Percentiles rank a stretch among this genome's conserved stretches.
Evolutionary conservation across 352 stramenopile genomes (phyloP).

Genomic region (Saprolegnia diclina): DNA sequence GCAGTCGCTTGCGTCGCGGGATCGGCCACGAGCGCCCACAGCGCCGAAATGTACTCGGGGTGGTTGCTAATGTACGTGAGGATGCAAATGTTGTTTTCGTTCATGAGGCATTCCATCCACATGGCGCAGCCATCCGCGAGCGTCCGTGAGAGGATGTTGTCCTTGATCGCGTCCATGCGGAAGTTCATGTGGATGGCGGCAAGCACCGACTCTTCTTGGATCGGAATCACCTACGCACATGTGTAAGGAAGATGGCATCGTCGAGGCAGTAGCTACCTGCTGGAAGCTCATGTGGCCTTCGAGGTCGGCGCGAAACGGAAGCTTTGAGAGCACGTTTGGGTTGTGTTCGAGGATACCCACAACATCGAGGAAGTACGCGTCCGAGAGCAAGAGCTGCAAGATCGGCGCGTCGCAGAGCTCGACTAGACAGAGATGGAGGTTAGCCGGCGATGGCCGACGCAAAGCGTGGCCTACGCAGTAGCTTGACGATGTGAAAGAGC

Average conservation of each 20-base stretch:
- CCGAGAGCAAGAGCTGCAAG: conserved; percentile 63
- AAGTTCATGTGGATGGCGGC: conserved; percentile 81
- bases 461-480: conserved; percentile 6
- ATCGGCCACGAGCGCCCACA: conserved; percentile 22
- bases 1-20: conserved; percentile 2
- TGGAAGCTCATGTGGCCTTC: conserved; percentile 59
- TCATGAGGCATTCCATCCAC: conserved; percentile 74
- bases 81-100: conserved; percentile 84
- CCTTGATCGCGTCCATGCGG: conserved; percentile 83
- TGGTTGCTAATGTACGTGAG: conserved; percentile 72
- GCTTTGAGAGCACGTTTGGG: conserved; percentile 59
- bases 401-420: conserved; percentile 64
- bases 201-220: conserved; percentile 52
- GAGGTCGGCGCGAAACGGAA: conserved; percentile 64
- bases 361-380: conserved; percentile 75
- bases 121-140: conserved; percentile 67
- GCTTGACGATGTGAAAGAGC: conserved; percentile 25
- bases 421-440: conserved; percentile 35
- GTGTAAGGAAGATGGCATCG: neutral
- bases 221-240: conserved; percentile 53
- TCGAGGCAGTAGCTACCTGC: conserved; percentile 36
- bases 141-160: conserved; percentile 75
- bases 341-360: conserved; percentile 79
- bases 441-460: neutral
- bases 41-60: conserved; percentile 52